Base-by-base conservation (phyloP, 495 filamentous ascomycete species). In the Bacidia gigantensis region DNA sequence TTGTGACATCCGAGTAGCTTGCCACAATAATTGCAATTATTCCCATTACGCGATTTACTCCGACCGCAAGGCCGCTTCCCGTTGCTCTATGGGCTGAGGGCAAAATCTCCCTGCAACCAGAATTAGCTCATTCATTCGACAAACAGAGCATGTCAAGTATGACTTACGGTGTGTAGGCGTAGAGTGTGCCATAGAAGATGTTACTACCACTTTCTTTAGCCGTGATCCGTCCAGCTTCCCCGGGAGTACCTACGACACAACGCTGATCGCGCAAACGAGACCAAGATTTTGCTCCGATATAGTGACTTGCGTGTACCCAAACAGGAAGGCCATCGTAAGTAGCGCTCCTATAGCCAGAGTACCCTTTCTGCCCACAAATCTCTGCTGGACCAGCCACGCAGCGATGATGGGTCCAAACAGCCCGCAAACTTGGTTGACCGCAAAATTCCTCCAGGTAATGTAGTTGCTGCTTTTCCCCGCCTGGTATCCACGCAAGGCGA, bases 401-500 rank as follows among this genome's bases (percentile, higher is more conserved):
- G 69, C 70, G 50, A 71, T 62, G 7, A 67, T 58, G 2, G 69
- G 68, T 14, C 68, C 69, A 3, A 64, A 43, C 3, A 72, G 56
- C 1, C 67, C 71, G 12, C 60, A 64, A 12, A 68, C 52, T 43
- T 70, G 64, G 55, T 68, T 69, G 52, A 73, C 65, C 11, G 71
- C 69, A 53, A 72, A 73, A 66, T 87, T 86, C 43, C 82, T 72
- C 83, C 82, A 88, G 22, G 69, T 74, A 9, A 76, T 72, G 59
- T 75, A 83, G 12, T 67, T 39, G 58, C 70, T 64, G 52, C 64
- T 43, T 55, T 68, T 49, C 43, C 73, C 72, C 46, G 5, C 66
- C 0, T 61, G 46, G 3, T 73, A 72, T 39, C 75, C 73, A 12
- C 72, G 68, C 7, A 66, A 65, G 11, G 57, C 50, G n/a, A 77